Percentiles rank a stretch among this genome's conserved stretches.
Evolutionary conservation across 208 protist species (phyloP).

Genomic region (Naegleria gruberi): DNA sequence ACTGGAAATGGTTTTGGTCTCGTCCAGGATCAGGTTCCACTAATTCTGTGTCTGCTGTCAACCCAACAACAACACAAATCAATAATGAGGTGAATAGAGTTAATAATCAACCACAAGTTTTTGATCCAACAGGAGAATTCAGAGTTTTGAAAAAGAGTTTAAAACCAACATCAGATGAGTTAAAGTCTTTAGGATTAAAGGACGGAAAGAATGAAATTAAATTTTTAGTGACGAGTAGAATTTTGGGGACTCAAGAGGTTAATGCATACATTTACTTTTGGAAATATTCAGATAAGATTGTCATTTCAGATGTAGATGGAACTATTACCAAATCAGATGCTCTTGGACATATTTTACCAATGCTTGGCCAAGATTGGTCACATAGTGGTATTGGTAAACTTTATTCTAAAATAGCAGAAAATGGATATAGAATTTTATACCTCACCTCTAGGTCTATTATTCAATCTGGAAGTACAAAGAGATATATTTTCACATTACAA

Average conservation of each 20-base stretch:
- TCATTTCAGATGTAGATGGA: slow-evolving; percentile 96
- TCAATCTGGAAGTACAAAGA: slow-evolving; percentile 65
- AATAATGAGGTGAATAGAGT: neutral
- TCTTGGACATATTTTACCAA: slow-evolving; percentile 83
- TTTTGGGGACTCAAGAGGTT: slow-evolving; percentile 57
- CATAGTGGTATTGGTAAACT: slow-evolving; percentile 83
- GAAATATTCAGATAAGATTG: slow-evolving; percentile 73
- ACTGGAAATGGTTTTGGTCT: neutral
- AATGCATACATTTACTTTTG: slow-evolving; percentile 83
- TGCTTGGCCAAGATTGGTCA: slow-evolving; percentile 86
- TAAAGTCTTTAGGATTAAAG: slow-evolving; percentile 69
- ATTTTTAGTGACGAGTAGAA: slow-evolving; percentile 67
- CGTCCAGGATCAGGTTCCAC: neutral
- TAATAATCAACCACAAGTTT: slow-evolving; percentile 35
- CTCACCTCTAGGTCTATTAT: slow-evolving; percentile 70
- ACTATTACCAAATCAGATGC: slow-evolving; percentile 95
- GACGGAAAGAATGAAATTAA: slow-evolving; percentile 75
- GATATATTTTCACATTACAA: slow-evolving; percentile 65
- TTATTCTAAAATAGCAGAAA: slow-evolving; percentile 81
- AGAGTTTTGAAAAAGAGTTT: slow-evolving; percentile 29
- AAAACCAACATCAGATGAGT: slow-evolving; percentile 66
- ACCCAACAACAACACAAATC: neutral
- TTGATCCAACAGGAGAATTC: slow-evolving; percentile 37
- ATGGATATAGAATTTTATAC: slow-evolving; percentile 61
- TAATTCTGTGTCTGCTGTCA: neutral